phyloP scores from a whole-genome alignment of 441 rosid species.

The Raphanus hybrid region DNA sequence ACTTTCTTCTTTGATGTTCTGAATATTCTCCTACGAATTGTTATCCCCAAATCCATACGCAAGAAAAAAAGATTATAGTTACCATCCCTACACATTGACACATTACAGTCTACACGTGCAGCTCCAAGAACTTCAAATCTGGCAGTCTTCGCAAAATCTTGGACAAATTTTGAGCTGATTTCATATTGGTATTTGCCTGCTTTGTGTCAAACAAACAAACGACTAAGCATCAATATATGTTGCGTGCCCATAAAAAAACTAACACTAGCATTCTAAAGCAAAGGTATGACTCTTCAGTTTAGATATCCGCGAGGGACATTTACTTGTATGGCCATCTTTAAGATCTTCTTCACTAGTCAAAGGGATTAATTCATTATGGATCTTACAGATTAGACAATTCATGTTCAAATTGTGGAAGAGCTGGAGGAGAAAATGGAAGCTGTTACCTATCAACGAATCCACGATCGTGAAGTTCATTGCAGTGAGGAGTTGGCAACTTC shows the following conservation, averaged over 20 bases:
- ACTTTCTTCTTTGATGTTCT: conserved; percentile 16
- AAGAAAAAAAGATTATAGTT: not conserved
- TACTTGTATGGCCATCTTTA: not conserved
- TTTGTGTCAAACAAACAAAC: conserved; percentile 16
- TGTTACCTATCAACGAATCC: conserved; percentile 65
- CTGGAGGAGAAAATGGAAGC: conserved; percentile 10
- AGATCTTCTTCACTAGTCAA: conserved; percentile 10
- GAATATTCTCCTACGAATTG: conserved; percentile 7
- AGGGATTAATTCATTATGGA: not conserved
- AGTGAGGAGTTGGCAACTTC: conserved; percentile 63
- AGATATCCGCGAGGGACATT: not conserved
- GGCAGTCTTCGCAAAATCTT: conserved; percentile 24
- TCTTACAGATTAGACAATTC: conserved; percentile 1
- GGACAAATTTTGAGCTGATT: conserved; percentile 3
- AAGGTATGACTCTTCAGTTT: not conserved
- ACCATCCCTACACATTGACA: conserved; percentile 20
- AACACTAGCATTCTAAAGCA: not conserved
- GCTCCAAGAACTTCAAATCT: conserved; percentile 29
- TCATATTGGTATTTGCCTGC: conserved; percentile 38
- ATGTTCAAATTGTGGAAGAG: not conserved
- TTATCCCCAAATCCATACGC: conserved; percentile 29
- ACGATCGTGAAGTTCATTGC: conserved; percentile 58
- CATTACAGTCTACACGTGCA: conserved; percentile 1
- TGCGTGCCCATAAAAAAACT: not conserved
- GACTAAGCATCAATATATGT: conserved; percentile 21